Conservation (phyloP, 495 filamentous ascomycete genomes). For the Neurospora sp. region DNA sequence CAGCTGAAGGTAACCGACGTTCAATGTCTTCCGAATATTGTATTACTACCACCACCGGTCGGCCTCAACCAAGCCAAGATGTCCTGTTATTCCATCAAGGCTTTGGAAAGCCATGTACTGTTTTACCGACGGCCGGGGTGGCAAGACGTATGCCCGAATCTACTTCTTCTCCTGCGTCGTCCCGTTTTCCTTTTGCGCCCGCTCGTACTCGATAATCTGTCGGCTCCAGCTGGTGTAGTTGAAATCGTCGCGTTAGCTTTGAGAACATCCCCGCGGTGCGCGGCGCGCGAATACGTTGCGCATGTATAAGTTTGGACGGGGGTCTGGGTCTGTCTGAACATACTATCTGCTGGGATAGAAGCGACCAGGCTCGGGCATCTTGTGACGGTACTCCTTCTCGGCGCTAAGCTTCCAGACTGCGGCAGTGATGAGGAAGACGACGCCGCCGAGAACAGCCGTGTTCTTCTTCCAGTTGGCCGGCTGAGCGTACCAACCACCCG, state of each 20-base stretch:
- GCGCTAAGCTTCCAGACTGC: slow-evolving; percentile 73
- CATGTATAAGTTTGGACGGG: background rate
- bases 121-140: background rate
- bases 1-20: background rate
- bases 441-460: slow-evolving; percentile 69
- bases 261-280: background rate
- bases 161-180: slow-evolving; percentile 8
- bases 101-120: background rate
- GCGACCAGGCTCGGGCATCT: slow-evolving; percentile 76
- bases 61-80: background rate
- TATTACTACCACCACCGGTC: background rate
- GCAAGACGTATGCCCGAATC: background rate
- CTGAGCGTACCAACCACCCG: slow-evolving; percentile 94
- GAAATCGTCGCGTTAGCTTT: background rate
- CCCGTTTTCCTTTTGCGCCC: slow-evolving; percentile 45
- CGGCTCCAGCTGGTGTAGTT: slow-evolving; percentile 64
- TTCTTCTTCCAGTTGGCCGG: slow-evolving; percentile 92
- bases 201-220: slow-evolving; percentile 84
- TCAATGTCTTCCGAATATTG: background rate
- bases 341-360: slow-evolving; percentile 97
- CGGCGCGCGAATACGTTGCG: background rate
- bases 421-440: slow-evolving; percentile 65
- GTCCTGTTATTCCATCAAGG: background rate
- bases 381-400: slow-evolving; percentile 64
- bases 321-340: slow-evolving; percentile 26